A percentile compares a stretch with the other conserved stretches of the same genome.
These are phyloP conservation scores for Atalantia buxifolia DNA, from an alignment of 345 rosid species.

Conservation along the genomic window DNA sequence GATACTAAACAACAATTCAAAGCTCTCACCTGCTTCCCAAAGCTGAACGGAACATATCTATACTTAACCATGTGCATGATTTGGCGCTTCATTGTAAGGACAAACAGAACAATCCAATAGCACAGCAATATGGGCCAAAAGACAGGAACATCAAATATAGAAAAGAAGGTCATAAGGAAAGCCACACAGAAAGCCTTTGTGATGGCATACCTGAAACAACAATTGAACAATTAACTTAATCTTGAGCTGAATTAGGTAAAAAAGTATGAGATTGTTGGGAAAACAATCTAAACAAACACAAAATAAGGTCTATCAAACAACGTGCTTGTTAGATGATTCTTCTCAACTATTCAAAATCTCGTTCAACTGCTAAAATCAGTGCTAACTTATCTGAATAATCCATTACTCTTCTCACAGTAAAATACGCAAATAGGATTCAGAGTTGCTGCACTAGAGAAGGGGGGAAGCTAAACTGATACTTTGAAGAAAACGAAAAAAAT, in stretches of 20 bases:
- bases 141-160: constrained; percentile 71
- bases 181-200: constrained; percentile 68
- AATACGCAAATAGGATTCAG: background rate
- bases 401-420: background rate
- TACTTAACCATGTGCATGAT: constrained; percentile 72
- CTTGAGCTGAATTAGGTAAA: background rate
- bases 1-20: background rate
- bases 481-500: background rate
- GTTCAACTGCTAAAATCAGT: background rate
- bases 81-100: constrained; percentile 74
- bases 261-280: background rate
- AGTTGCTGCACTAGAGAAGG: background rate
- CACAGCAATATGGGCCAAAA: constrained; percentile 74
- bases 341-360: background rate
- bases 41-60: constrained; percentile 55
- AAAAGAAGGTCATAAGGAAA: constrained; percentile 66
- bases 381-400: background rate
- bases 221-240: background rate
- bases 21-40: constrained; percentile 63
- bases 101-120: constrained; percentile 66
- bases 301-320: background rate
- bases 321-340: background rate
- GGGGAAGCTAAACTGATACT: background rate
- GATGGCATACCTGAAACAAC: constrained; percentile 58
- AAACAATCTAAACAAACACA: background rate